These are phyloP conservation scores for Chaetoceros tenuissimus DNA, from an alignment of 108 stramenopile species.

Conservation along the genomic window DNA sequence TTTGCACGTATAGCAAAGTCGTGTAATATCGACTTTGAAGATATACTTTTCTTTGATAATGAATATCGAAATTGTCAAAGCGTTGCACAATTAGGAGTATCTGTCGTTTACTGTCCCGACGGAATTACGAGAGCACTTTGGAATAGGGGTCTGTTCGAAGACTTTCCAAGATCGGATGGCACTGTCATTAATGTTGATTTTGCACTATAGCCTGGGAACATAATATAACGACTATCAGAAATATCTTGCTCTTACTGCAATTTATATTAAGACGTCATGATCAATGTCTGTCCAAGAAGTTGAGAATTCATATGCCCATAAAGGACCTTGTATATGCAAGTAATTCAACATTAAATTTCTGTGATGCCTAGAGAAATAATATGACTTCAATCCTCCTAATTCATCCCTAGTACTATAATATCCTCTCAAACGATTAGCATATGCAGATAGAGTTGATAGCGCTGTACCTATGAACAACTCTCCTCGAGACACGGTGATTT, in stretches of 20 bases:
- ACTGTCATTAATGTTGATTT: neutral
- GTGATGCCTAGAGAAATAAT: slow-evolving; percentile 36
- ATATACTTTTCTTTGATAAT: slow-evolving; percentile 87
- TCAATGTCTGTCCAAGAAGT: slow-evolving; percentile 83
- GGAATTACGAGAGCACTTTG: slow-evolving; percentile 45
- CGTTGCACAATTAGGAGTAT: slow-evolving; percentile 56
- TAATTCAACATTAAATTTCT: slow-evolving; percentile 8
- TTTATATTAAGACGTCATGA: slow-evolving; percentile 26
- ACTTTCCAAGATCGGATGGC: neutral
- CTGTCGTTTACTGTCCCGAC: slow-evolving; percentile 52
- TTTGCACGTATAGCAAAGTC: slow-evolving; percentile 38
- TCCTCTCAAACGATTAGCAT: slow-evolving; percentile 61
- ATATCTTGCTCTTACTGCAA: no score
- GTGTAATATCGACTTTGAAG: slow-evolving; percentile 42
- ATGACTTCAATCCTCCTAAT: slow-evolving; percentile 43
- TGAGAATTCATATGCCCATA: slow-evolving; percentile 50
- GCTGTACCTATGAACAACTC: slow-evolving; percentile 71
- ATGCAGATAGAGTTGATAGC: slow-evolving; percentile 67
- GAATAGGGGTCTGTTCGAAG: slow-evolving; percentile 4
- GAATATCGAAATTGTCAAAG: slow-evolving; percentile 58
- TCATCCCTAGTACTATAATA: slow-evolving; percentile 63
- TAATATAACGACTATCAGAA: neutral
- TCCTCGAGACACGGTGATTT: slow-evolving; percentile 65
- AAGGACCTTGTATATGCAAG: slow-evolving; percentile 1
- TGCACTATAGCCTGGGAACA: neutral